Evolutionary conservation across 495 filamentous ascomycete species (phyloP), one percentile per base, ranked within the genome.

Genomic region (Penicillium dipodomyicola): DNA sequence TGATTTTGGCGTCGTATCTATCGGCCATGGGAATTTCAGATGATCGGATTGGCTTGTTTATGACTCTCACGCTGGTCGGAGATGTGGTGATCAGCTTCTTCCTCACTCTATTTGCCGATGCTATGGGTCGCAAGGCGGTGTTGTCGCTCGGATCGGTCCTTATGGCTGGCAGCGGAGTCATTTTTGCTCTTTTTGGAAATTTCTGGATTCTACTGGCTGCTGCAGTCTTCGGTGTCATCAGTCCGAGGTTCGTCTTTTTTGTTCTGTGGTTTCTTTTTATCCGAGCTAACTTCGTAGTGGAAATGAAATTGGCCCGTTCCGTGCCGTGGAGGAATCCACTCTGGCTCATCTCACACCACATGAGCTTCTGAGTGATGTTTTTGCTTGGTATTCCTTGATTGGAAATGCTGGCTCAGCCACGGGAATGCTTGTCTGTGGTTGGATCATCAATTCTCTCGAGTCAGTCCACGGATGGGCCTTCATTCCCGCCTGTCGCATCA

Each of bases 301-400:
- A 5, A 89, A 86, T 61, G 88, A 92, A 63, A 90, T 91, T 51
- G 87, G 87, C 0, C 89, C 89, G 1, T 95, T 94, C 70, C 82
- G 87, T 45, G 90, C 90, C 22, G 82, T 93, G n/a, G 91, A 96
- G 65, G 90, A 94, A 71, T 89, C 86, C 12, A 87, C 87, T 3
- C 67, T 93, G 11, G 87, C 90, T 6, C 89, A 93, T 58, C 78
- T 95, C 17, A 88, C 85, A 0, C 74, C 77, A 0, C 71, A 83
- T 20, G 78, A 79, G 20, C 69, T 73, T 11, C 78, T 90, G 45
- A 79, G 85, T 44, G 89, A 92, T 72, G 82, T 95, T 20, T 88
- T 91, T 63, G 85, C 90, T 8, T 95, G 91, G 91, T 91, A 94
- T 64, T 84, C 83, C 0, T 77, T 93, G 9, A 64, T 87, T 10